Conservation (phyloP, 1,284 basidiomycete genomes). For the Golubevia pallescens region DNA sequence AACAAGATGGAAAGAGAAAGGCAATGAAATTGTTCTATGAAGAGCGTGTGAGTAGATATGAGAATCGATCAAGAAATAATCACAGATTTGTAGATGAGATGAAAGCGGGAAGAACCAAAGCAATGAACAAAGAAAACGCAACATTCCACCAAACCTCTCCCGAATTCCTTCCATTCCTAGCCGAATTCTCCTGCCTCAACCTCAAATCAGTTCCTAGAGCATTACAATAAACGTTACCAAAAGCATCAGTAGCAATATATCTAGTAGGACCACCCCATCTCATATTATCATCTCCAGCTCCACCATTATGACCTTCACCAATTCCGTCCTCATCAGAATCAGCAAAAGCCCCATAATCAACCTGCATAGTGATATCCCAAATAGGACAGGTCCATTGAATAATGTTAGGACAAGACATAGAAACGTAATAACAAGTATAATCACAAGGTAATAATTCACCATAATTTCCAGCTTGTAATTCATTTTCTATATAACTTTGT, state of each 20-base stretch:
- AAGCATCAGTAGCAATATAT: conserved; percentile 56
- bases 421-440: conserved; percentile 55
- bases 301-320: conserved; percentile 47
- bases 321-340: conserved; percentile 43
- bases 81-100: not conserved
- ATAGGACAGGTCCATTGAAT: conserved; percentile 51
- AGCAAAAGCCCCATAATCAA: conserved; percentile 60
- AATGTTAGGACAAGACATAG: conserved; percentile 41
- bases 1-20: not conserved
- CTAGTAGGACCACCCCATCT: conserved; percentile 49
- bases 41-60: not conserved
- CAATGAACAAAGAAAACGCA: conserved; percentile 2
- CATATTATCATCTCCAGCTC: conserved; percentile 39
- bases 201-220: conserved; percentile 50
- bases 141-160: not conserved
- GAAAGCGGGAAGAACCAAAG: conserved; percentile 1
- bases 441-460: conserved; percentile 61
- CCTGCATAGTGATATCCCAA: conserved; percentile 57
- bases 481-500: conserved; percentile 43
- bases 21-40: not conserved
- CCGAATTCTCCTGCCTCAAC: conserved; percentile 26
- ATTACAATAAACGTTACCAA: conserved; percentile 59
- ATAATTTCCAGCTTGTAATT: conserved; percentile 38
- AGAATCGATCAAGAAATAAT: not conserved
- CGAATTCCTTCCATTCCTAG: not conserved